Evolutionary conservation across 345 rosid genomes (phyloP).

Genomic region (Eucalyptus lansdowneana): DNA sequence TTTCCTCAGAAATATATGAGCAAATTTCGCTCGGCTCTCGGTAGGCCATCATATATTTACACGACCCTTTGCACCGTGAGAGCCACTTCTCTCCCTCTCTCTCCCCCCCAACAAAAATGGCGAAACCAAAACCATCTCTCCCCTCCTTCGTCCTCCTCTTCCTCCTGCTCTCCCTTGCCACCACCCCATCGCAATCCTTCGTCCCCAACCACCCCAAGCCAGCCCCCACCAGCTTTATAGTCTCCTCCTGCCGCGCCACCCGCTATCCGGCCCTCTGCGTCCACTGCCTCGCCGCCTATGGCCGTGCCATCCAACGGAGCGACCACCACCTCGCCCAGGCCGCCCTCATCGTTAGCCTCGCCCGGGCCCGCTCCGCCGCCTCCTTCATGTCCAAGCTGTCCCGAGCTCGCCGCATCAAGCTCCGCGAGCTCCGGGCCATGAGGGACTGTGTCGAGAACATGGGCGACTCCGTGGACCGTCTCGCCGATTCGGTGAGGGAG

Average conservation of each 20-base stretch:
- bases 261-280: conserved; percentile 60
- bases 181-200: not conserved
- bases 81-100: not conserved
- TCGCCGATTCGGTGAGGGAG: conserved; percentile 52
- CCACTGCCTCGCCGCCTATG: conserved; percentile 39
- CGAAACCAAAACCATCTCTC: not conserved
- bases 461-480: conserved; percentile 53
- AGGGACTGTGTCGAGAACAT: conserved; percentile 70
- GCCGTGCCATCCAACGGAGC: conserved; percentile 25
- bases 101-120: not conserved
- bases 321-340: conserved; percentile 52
- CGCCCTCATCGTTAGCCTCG: conserved; percentile 57
- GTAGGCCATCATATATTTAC: not conserved
- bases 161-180: not conserved
- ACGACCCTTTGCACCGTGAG: not conserved
- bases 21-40: not conserved
- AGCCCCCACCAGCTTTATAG: conserved; percentile 31
- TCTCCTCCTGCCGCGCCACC: conserved; percentile 49
- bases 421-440: conserved; percentile 47
- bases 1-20: not conserved
- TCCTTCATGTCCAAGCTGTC: conserved; percentile 37
- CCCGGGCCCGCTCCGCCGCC: conserved; percentile 39
- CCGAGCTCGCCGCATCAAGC: conserved; percentile 25
- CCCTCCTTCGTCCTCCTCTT: not conserved
- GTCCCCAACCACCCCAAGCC: not conserved